These are phyloP conservation scores for Haplosporangium sp. DNA, from an alignment of 371 early-diverging fungal species.

Conservation along the genomic window DNA sequence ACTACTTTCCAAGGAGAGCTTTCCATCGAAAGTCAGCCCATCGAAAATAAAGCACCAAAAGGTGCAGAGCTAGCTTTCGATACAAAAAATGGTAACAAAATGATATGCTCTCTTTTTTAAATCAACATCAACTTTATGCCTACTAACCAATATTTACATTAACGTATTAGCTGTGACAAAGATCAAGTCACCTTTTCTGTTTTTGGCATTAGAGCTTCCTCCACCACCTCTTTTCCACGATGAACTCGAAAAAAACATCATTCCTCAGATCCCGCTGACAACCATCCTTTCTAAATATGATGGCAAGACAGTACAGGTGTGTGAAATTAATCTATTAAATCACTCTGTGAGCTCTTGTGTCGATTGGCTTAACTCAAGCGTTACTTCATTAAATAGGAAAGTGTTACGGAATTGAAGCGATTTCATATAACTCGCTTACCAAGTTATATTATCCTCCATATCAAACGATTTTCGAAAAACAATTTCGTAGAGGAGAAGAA, in stretches of 20 bases:
- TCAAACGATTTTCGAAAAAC: constrained; percentile 93
- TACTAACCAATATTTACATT: not conserved
- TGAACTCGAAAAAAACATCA: constrained; percentile 88
- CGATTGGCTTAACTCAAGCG: too few species aligned
- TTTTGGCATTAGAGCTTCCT: constrained; percentile 92
- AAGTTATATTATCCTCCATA: constrained; percentile 89
- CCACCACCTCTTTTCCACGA: constrained; percentile 94
- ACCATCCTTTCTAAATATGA: constrained; percentile 89
- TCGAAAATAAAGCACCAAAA: constrained; percentile 59
- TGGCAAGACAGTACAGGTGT: constrained; percentile 78
- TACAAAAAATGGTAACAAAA: constrained; percentile 27
- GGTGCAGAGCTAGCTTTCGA: constrained; percentile 28
- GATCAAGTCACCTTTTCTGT: constrained; percentile 79
- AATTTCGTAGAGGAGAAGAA: constrained; percentile 93
- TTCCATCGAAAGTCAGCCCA: constrained; percentile 72
- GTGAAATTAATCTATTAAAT: constrained; percentile 4
- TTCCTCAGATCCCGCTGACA: constrained; percentile 91
- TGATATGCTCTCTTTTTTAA: not conserved
- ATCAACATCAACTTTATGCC: not conserved
- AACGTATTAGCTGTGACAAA: constrained; percentile 61
- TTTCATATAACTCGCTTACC: constrained; percentile 86
- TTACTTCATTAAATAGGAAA: constrained; percentile 61
- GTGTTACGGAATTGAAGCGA: constrained; percentile 70
- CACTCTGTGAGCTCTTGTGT: not conserved
- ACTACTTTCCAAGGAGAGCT: constrained; percentile 90